Conservation (phyloP, 2,329 filamentous ascomycete genomes). For the Colletotrichum endophyticum region DNA sequence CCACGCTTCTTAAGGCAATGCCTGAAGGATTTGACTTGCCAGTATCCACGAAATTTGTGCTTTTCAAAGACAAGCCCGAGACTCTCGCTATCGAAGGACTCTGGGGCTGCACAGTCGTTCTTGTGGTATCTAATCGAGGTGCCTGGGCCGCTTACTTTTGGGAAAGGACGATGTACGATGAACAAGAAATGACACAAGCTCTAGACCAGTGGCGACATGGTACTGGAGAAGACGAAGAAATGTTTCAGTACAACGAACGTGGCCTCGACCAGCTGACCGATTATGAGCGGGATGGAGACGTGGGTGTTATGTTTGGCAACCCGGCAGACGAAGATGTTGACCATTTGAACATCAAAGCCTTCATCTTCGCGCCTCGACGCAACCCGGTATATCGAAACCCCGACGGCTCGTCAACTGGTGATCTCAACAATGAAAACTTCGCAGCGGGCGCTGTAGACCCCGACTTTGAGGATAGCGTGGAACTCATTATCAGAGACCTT, state of each 20-base stretch:
- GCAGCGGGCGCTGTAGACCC: not conserved
- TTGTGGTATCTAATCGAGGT: not conserved
- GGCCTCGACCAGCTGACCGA: not conserved
- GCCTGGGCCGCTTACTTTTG: not conserved
- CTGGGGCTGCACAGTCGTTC: not conserved
- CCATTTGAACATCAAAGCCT: not conserved
- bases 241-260: not conserved
- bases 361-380: not conserved
- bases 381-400: not conserved
- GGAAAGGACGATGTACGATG: not conserved
- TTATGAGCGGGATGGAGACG: not conserved
- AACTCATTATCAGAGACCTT: not conserved
- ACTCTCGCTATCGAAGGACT: not conserved
- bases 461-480: not conserved
- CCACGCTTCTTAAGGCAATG: not conserved
- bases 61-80: not conserved
- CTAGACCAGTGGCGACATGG: not conserved
- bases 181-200: not conserved
- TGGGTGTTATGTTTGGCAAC: not conserved
- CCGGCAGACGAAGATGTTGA: not conserved
- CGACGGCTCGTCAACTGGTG: not conserved
- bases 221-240: not conserved
- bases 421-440: not conserved
- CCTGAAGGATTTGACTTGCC: not conserved
- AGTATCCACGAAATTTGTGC: not conserved